Evolutionary conservation across 495 filamentous ascomycete species (phyloP).

Genomic region (Xylaria venustula): DNA sequence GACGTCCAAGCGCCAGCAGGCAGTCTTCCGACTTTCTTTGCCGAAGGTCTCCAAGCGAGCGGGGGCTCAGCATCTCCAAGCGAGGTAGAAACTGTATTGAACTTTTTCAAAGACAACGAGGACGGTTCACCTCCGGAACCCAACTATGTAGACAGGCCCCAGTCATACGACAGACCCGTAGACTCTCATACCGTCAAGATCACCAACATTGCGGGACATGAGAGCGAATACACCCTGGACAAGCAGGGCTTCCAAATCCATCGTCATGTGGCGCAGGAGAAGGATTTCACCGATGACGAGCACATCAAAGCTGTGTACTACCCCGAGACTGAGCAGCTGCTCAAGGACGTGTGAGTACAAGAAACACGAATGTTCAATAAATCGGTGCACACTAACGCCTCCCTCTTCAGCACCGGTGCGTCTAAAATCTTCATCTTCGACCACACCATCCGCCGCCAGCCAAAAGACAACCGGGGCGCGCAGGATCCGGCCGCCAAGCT

Average conservation of each 20-base stretch:
- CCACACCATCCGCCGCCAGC: constrained; percentile 67
- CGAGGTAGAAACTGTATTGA: constrained; percentile 56
- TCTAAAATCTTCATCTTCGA: constrained; percentile 71
- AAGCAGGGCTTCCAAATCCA: constrained; percentile 42
- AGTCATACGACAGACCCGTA: constrained; percentile 48
- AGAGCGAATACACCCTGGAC: constrained; percentile 42
- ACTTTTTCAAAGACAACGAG: constrained; percentile 59
- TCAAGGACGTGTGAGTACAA: constrained; percentile 59
- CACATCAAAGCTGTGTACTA: constrained; percentile 66
- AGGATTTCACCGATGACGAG: constrained; percentile 67
- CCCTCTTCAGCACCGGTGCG: constrained; percentile 58
- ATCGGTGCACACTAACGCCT: neutral
- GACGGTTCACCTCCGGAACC: constrained; percentile 58
- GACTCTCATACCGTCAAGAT: constrained; percentile 37
- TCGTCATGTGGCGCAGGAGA: constrained; percentile 45
- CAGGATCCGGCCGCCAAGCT: neutral
- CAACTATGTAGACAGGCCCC: constrained; percentile 46
- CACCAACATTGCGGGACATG: constrained; percentile 38
- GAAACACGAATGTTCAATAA: neutral
- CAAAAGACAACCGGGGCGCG: constrained; percentile 20
- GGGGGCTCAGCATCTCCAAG: neutral
- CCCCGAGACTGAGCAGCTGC: constrained; percentile 62
- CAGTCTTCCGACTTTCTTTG: constrained; percentile 17
- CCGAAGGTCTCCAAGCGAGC: constrained; percentile 7
- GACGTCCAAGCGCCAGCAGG: constrained; percentile 23